Base-by-base conservation (phyloP, 1,284 basidiomycete species). In the Ustilago esculenta region DNA sequence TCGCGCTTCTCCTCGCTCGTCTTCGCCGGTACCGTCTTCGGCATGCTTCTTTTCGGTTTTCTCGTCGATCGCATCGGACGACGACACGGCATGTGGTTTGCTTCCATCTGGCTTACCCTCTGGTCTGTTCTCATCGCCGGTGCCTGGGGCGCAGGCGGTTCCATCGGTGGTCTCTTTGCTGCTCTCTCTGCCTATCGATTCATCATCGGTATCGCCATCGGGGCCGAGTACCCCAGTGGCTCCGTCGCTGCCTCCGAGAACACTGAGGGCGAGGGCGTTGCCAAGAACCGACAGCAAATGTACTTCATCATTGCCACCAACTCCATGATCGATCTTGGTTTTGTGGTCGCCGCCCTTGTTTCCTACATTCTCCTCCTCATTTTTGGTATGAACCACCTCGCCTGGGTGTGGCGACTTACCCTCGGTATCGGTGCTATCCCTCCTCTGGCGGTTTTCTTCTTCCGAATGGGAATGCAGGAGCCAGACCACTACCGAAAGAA, bases 221-320 rank as follows among this genome's bases (percentile, higher is more conserved):
- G 92, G 23, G 92, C 92, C 11, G 92, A 94, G 81, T 95, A 96
- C 72, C 93, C 92, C 6, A 90, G 90, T 61, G 94, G 93, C 7
- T 90, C 89, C 3, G 92, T 96, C n/a, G 92, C 92, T 20, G 90
- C 90, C 3, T 90, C 91, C 1, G 94, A 96, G 80, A 90, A 92
- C 78, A 92, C 92, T 0, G 94, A 95, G 82, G 45, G 45, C 23
- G 84, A 86, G 18, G 87, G 86, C 3, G 89, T 95, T 75, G 85
- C 83, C 70, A 92, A 90, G 83, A 87, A 87, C 49, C 86, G 89
- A 4, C 93, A 93, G 78, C 90, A 95, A 80, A 85, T 89, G 49
- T 92, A 92, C 86, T 91, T 95, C 75, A 88, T 90, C 17, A 86
- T 94, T 89, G 86, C 83, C 43, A 53, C 59, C 46, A 73, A 60